phyloP scores from a whole-genome alignment of 1,284 basidiomycete genomes.

The Moniliophthora roreri region DNA sequence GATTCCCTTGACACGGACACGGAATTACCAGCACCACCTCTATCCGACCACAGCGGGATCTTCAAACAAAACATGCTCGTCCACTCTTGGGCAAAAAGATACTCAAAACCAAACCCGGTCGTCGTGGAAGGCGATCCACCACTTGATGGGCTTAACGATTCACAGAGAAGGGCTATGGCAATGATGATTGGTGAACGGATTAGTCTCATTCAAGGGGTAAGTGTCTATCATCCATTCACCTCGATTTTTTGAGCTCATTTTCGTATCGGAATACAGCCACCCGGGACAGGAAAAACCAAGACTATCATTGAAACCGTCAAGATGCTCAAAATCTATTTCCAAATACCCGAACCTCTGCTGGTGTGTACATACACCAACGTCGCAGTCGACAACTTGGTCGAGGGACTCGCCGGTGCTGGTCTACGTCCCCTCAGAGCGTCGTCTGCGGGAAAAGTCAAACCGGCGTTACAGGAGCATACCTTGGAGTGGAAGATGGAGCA shows the following conservation, averaged over 20 bases:
- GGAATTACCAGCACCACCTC: slow-evolving; percentile 29
- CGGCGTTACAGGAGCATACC: slow-evolving; percentile 57
- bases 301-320: slow-evolving; percentile 87
- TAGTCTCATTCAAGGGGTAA: slow-evolving; percentile 86
- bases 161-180: slow-evolving; percentile 84
- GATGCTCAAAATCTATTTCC: slow-evolving; percentile 85
- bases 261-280: slow-evolving; percentile 55
- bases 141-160: slow-evolving; percentile 57
- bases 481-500: slow-evolving; percentile 65
- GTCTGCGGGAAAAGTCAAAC: slow-evolving; percentile 58
- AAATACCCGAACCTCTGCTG: slow-evolving; percentile 81
- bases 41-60: slow-evolving; percentile 37
- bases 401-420: slow-evolving; percentile 62
- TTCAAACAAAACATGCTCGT: slow-evolving; percentile 73
- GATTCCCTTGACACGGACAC: slow-evolving; percentile 24
- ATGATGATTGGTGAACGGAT: slow-evolving; percentile 81
- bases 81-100: slow-evolving; percentile 73
- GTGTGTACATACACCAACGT: slow-evolving; percentile 94
- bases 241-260: slow-evolving; percentile 1
- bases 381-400: slow-evolving; percentile 91
- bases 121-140: slow-evolving; percentile 80
- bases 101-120: slow-evolving; percentile 62
- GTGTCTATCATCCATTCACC: slow-evolving; percentile 25
- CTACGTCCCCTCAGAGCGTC: slow-evolving; percentile 81
- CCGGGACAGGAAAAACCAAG: slow-evolving; percentile 94